Evolutionary conservation across 148 eudicot genomes (phyloP).

Genomic region (Fagopyrum tataricum): DNA sequence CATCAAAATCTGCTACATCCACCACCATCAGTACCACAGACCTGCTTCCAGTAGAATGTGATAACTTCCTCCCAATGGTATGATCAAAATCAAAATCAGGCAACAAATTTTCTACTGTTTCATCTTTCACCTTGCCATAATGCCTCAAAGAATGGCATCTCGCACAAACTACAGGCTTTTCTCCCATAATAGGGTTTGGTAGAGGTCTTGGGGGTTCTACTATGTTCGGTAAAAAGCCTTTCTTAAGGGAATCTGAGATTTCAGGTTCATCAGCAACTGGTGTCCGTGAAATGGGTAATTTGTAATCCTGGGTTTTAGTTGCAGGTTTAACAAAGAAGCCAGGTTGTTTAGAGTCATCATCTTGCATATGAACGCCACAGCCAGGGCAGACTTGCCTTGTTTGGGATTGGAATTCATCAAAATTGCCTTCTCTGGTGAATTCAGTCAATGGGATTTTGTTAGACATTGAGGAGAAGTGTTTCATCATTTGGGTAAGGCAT

Average conservation of each 20-base stretch:
- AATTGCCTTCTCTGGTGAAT: slow-evolving; percentile 78
- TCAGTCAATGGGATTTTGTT: slow-evolving; percentile 18
- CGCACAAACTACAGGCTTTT: slow-evolving; percentile 58
- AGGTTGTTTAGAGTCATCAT: slow-evolving; percentile 44
- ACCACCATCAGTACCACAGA: slow-evolving; percentile 79
- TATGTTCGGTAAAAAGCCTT: slow-evolving; percentile 39
- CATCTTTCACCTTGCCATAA: slow-evolving; percentile 72
- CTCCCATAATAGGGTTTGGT: slow-evolving; percentile 21
- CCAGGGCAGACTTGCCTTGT: slow-evolving; percentile 61
- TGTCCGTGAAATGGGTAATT: slow-evolving; percentile 25
- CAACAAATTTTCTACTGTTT: slow-evolving; percentile 59
- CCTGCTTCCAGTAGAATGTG: slow-evolving; percentile 51
- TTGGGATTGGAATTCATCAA: slow-evolving; percentile 42
- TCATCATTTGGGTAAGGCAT: slow-evolving; percentile 12
- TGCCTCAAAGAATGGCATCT: slow-evolving; percentile 83
- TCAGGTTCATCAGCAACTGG: slow-evolving; percentile 53
- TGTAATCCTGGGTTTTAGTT: slow-evolving; percentile 44
- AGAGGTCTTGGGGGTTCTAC: slow-evolving; percentile 25
- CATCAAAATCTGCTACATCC: slow-evolving; percentile 87
- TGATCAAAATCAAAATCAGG: slow-evolving; percentile 95
- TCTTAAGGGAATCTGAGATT: slow-evolving; percentile 48
- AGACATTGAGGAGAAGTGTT: slow-evolving; percentile 31
- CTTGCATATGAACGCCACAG: slow-evolving; percentile 93
- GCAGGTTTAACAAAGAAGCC: slow-evolving; percentile 60
- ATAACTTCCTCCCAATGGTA: slow-evolving; percentile 80